Evolutionary conservation across 2,329 filamentous ascomycete species (phyloP), one percentile per base, ranked within the genome.

Genomic region (Pleomassaria siparia): DNA sequence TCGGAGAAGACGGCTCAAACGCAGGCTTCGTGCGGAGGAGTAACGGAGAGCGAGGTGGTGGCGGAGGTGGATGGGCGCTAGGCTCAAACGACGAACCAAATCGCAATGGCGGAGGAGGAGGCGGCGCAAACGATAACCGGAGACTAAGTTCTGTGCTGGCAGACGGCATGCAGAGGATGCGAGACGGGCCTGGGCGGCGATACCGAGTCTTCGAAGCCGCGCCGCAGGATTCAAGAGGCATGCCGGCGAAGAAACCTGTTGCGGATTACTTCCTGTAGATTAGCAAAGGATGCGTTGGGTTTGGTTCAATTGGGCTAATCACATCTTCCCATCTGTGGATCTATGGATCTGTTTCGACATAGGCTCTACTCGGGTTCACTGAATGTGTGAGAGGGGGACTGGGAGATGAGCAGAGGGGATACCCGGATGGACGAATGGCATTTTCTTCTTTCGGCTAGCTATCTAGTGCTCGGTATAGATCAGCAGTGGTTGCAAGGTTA

Each of bases 231-330:
- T 91, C 88, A 1, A 82, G 94, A 61, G 94, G 94, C 4, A 99
- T 99, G 94, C 94, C 94, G 49, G 94, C 94, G 2, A 99, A 99
- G 81, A 97, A 97, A 73, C 94, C 94, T 2, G 90, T 96, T 44
- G 91, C 91, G 12, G 92, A 97, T 74, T 99, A 97, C 76, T 99
- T 99, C 72, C 76, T 99, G 73, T 79, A 63, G 39, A n/a, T n/a
- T n/a, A n/a, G n/a, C n/a, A n/a, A n/a, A n/a, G n/a, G n/a, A n/a
- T n/a, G n/a, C n/a, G n/a, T n/a, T n/a, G n/a, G n/a, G n/a, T n/a
- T n/a, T n/a, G n/a, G n/a, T n/a, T n/a, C n/a, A n/a, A n/a, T n/a
- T n/a, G n/a, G n/a, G n/a, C n/a, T n/a, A n/a, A n/a, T n/a, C n/a
- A n/a, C n/a, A n/a, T n/a, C n/a, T n/a, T n/a, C n/a, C n/a, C n/a